These are phyloP conservation scores for Chrysosporium keratinophilum DNA, from an alignment of 2,329 filamentous ascomycete species.

Conservation along the genomic window DNA sequence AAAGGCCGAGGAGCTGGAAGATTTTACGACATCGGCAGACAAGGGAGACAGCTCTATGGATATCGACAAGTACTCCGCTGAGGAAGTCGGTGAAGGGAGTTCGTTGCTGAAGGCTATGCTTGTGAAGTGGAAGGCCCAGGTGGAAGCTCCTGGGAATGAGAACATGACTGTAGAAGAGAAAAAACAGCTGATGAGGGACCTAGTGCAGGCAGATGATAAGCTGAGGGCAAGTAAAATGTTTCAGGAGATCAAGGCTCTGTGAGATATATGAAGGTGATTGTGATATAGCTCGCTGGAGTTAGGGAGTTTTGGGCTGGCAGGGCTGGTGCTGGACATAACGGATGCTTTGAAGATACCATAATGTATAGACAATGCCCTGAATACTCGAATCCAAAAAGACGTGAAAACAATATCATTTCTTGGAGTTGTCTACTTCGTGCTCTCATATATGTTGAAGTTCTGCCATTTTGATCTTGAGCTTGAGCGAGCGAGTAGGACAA, in stretches of 20 bases:
- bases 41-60: slow-evolving; percentile 31
- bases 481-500: too few species aligned
- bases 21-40: slow-evolving; percentile 50
- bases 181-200: slow-evolving; percentile 63
- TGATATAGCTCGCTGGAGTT: neutral
- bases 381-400: too few species aligned
- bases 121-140: slow-evolving; percentile 68
- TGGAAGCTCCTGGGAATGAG: slow-evolving; percentile 51
- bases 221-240: slow-evolving; percentile 48
- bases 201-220: slow-evolving; percentile 64
- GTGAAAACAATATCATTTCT: too few species aligned
- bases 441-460: too few species aligned
- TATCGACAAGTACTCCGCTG: slow-evolving; percentile 53
- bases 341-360: too few species aligned
- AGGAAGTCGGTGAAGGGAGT: slow-evolving; percentile 84
- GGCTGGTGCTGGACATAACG: too few species aligned
- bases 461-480: too few species aligned
- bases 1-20: slow-evolving; percentile 95
- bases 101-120: slow-evolving; percentile 73
- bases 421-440: too few species aligned
- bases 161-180: slow-evolving; percentile 61
- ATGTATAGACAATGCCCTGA: too few species aligned
- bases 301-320: neutral
- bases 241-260: slow-evolving; percentile 40
- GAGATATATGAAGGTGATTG: slow-evolving; percentile 10